These are phyloP conservation scores for Claviceps sp. DNA, from an alignment of 2,329 filamentous ascomycete species.

Conservation along the genomic window DNA sequence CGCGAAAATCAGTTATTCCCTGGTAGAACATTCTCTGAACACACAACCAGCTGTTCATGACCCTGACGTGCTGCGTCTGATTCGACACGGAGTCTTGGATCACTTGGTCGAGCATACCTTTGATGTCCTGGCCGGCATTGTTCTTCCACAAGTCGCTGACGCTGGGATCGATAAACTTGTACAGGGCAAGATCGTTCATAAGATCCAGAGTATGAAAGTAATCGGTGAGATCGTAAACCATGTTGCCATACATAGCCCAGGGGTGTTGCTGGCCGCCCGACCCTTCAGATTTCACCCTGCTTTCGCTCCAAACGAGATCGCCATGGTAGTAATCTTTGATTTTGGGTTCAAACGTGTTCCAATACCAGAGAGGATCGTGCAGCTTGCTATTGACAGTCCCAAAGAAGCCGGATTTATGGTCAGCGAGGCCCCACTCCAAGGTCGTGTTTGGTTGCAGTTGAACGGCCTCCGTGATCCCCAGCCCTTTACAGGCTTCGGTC, in stretches of 20 bases:
- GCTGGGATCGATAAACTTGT: constrained; percentile 58
- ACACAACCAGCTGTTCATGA: constrained; percentile 61
- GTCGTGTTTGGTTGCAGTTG: constrained; percentile 53
- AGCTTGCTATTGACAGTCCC: constrained; percentile 47
- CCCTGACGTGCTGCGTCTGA: constrained; percentile 32
- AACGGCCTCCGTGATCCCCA: constrained; percentile 48
- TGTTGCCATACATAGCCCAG: constrained; percentile 68
- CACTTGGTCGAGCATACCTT: constrained; percentile 44
- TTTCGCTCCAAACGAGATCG: constrained; percentile 58
- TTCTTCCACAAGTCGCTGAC: constrained; percentile 56
- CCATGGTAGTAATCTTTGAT: constrained; percentile 85
- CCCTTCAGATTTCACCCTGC: constrained; percentile 51
- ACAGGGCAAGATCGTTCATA: constrained; percentile 40
- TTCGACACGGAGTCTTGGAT: constrained; percentile 37
- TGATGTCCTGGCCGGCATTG: constrained; percentile 72
- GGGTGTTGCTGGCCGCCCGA: constrained; percentile 45
- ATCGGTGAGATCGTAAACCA: constrained; percentile 80
- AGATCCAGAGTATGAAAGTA: constrained; percentile 68
- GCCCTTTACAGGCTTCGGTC: constrained; percentile 55
- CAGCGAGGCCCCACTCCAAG: constrained; percentile 35
- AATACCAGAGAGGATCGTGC: constrained; percentile 62
- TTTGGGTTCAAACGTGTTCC: constrained; percentile 54
- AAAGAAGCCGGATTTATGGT: constrained; percentile 57
- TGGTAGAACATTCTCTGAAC: constrained; percentile 73
- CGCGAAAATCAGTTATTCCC: constrained; percentile 74